phyloP scores from a whole-genome alignment of 2,329 filamentous ascomycete genomes.

The Moelleriella libera region DNA sequence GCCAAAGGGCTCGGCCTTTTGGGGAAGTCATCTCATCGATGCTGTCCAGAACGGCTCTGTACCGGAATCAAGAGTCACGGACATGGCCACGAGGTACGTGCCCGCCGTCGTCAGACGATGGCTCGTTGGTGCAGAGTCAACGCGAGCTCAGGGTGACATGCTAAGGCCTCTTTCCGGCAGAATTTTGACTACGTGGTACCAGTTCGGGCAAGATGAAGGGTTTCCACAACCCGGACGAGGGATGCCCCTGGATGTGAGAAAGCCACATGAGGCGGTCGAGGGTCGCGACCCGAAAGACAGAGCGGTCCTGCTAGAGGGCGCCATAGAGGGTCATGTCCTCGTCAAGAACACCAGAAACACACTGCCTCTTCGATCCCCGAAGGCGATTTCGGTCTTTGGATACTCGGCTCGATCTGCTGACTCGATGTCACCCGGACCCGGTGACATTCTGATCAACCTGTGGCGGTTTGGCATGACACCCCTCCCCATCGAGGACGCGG shows the following conservation, averaged over 20 bases:
- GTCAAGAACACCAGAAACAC: conserved; percentile 44
- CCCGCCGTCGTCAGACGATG: too few species aligned
- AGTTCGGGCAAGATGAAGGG: conserved; percentile 34
- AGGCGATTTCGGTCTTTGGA: conserved; percentile 43
- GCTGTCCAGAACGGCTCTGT: conserved; percentile 45
- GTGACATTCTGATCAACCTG: conserved; percentile 17
- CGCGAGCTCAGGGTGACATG: not conserved
- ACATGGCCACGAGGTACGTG: conserved; percentile 39
- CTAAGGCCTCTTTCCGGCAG: conserved; percentile 7
- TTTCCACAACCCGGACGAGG: conserved; percentile 34
- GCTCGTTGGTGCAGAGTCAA: too few species aligned
- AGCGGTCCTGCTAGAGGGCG: conserved; percentile 33
- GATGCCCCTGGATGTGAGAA: conserved; percentile 32
- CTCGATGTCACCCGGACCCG: conserved; percentile 21
- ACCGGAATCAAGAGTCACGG: conserved; percentile 36
- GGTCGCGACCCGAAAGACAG: conserved; percentile 31
- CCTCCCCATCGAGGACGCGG: not conserved
- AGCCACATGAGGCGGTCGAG: conserved; percentile 37
- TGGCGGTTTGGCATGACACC: conserved; percentile 18
- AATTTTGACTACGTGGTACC: conserved; percentile 42
- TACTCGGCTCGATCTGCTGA: conserved; percentile 40
- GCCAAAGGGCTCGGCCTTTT: too few species aligned
- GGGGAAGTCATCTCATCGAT: too few species aligned
- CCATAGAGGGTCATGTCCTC: conserved; percentile 48
- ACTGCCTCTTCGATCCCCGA: conserved; percentile 36